Evolutionary conservation across 768 basidiomycete species (phyloP).

Genomic region (Collybia mongolica): DNA sequence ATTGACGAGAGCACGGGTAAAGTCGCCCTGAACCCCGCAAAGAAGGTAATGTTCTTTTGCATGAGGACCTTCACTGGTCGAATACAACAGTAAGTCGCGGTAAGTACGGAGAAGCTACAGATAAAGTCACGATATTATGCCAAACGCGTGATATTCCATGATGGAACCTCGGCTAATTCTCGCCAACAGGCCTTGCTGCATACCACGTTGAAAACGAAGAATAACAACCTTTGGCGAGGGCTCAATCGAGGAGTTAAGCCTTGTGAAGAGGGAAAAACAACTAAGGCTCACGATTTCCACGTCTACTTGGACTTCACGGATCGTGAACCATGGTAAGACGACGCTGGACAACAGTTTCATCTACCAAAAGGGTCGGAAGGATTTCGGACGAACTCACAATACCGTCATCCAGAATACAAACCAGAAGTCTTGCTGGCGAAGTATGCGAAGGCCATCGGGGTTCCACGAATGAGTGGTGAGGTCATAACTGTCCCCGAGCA

Average conservation of each 20-base stretch:
- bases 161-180: constrained; percentile 75
- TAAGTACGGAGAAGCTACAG: not conserved
- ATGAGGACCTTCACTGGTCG: constrained; percentile 62
- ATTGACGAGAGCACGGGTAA: constrained; percentile 71
- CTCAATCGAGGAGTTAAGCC: constrained; percentile 28
- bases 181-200: constrained; percentile 82
- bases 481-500: constrained; percentile 68
- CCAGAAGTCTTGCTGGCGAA: constrained; percentile 79
- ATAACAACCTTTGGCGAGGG: constrained; percentile 81
- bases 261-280: constrained; percentile 2
- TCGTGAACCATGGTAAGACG: constrained; percentile 73
- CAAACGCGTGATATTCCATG: constrained; percentile 86
- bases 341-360: constrained; percentile 38
- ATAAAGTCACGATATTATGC: constrained; percentile 72
- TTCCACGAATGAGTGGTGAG: constrained; percentile 55
- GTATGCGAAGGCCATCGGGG: constrained; percentile 52
- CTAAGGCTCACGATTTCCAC: constrained; percentile 63
- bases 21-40: constrained; percentile 84
- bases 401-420: constrained; percentile 71
- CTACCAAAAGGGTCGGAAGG: constrained; percentile 4
- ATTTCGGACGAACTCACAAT: constrained; percentile 43
- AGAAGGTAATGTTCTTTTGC: constrained; percentile 80
- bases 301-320: constrained; percentile 73
- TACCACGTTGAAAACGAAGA: constrained; percentile 77
- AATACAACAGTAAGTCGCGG: constrained; percentile 1